phyloP scores from a whole-genome alignment of 768 basidiomycete species.

The Leucocoprinus leucothites region DNA sequence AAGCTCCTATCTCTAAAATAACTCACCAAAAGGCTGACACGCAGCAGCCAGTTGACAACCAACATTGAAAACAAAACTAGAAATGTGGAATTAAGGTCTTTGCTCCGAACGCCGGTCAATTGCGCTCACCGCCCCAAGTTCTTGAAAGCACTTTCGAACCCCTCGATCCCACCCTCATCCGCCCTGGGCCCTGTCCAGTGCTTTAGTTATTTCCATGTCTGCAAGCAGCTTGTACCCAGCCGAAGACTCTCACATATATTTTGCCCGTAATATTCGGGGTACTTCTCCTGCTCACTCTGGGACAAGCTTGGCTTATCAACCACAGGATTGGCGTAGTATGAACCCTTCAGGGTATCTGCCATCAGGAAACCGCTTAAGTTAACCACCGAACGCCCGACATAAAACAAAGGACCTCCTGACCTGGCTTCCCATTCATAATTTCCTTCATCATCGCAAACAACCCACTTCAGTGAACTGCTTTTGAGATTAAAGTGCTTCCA shows the following conservation, averaged over 20 bases:
- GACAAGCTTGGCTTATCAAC: conserved; percentile 65
- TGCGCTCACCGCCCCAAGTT: conserved; percentile 60
- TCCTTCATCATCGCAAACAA: conserved; percentile 51
- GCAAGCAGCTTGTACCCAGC: not conserved
- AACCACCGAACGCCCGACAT: not conserved
- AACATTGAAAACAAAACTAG: conserved; percentile 75
- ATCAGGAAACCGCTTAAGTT: not conserved
- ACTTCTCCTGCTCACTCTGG: conserved; percentile 45
- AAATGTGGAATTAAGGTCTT: not conserved
- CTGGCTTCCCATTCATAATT: conserved; percentile 93
- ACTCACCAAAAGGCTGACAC: conserved; percentile 86
- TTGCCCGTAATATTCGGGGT: conserved; percentile 82
- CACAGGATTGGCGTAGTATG: conserved; percentile 89
- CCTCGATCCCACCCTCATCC: conserved; percentile 60
- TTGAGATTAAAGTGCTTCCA: not conserved
- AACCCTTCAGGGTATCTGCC: conserved; percentile 83
- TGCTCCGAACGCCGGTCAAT: not conserved
- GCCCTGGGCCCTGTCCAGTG: conserved; percentile 52
- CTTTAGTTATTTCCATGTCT: not conserved
- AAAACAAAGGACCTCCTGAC: conserved; percentile 26
- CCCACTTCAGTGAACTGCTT: not conserved
- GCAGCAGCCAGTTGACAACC: conserved; percentile 81
- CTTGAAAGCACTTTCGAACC: conserved; percentile 88
- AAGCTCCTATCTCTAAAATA: not conserved
- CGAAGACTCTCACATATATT: conserved; percentile 71